Conservation (phyloP, 805 yeast species). For the Cyberlindnera lachancei region DNA sequence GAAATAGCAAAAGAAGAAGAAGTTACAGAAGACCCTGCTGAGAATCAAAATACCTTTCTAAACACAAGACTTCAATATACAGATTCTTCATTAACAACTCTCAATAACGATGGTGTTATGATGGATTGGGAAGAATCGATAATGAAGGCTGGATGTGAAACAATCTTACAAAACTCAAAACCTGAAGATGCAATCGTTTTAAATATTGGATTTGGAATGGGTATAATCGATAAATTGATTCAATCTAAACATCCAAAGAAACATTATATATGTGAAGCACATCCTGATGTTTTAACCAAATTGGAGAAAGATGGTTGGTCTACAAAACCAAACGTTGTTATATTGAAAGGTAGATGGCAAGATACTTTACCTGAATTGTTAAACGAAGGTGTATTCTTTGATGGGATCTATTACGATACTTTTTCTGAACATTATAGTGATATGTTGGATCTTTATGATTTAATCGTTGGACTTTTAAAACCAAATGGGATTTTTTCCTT, state of each 20-base stretch:
- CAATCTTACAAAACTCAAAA: constrained; percentile 40
- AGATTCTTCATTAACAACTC: constrained; percentile 64
- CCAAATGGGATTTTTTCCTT: constrained; percentile 83
- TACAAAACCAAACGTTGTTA: constrained; percentile 59
- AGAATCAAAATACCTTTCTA: constrained; percentile 56
- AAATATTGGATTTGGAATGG: constrained; percentile 96
- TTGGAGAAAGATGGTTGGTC: constrained; percentile 77
- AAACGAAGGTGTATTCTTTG: constrained; percentile 62
- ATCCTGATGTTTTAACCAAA: constrained; percentile 77
- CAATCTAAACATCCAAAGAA: constrained; percentile 47
- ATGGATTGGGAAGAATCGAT: constrained; percentile 91
- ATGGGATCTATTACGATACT: constrained; percentile 91
- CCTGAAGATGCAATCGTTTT: constrained; percentile 45
- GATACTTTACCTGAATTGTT: constrained; percentile 63
- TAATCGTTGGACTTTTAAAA: constrained; percentile 71
- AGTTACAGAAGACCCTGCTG: constrained; percentile 46
- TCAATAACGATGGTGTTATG: constrained; percentile 87
- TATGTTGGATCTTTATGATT: constrained; percentile 79
- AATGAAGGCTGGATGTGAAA: constrained; percentile 74
- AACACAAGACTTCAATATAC: constrained; percentile 59
- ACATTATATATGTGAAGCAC: constrained; percentile 92
- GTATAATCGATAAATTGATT: constrained; percentile 80
- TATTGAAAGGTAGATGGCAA: constrained; percentile 92
- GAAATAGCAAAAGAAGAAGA: too few species aligned
- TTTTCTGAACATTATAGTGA: constrained; percentile 88